Conservation (phyloP, 2,329 filamentous ascomycete genomes). For the Akanthomyces lecanii region DNA sequence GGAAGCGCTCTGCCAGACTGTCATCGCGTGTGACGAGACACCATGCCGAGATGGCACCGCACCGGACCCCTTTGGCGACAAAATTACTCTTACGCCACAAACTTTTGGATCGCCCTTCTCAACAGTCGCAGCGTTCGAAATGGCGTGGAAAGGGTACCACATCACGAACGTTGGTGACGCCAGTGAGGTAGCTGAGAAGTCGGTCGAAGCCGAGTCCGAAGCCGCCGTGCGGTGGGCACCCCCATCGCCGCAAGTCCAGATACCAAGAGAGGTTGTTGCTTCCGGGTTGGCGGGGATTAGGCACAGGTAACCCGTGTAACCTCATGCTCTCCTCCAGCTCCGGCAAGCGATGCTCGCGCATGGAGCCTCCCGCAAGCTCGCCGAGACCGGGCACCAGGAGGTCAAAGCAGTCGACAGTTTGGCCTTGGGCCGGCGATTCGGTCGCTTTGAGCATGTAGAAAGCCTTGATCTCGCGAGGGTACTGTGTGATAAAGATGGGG, state of each 20-base stretch:
- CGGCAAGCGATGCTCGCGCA: conserved; percentile 76
- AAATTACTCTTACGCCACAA: neutral
- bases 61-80: neutral
- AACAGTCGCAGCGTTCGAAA: conserved; percentile 60
- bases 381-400: conserved; percentile 80
- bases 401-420: conserved; percentile 85
- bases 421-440: conserved; percentile 26
- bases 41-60: neutral
- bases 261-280: conserved; percentile 67
- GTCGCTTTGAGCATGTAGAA: conserved; percentile 62
- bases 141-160: conserved; percentile 81
- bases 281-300: conserved; percentile 20
- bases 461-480: conserved; percentile 82
- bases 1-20: neutral
- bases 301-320: conserved; percentile 56
- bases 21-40: neutral
- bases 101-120: neutral
- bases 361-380: conserved; percentile 82
- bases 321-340: conserved; percentile 68
- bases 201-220: conserved; percentile 90
- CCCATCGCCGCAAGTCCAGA: conserved; percentile 80
- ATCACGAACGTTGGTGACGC: conserved; percentile 78
- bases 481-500: conserved; percentile 90
- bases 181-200: conserved; percentile 76
- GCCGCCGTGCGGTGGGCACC: conserved; percentile 86